Base-by-base conservation (phyloP, 768 basidiomycete species). In the Kwoniella dejecticola region DNA sequence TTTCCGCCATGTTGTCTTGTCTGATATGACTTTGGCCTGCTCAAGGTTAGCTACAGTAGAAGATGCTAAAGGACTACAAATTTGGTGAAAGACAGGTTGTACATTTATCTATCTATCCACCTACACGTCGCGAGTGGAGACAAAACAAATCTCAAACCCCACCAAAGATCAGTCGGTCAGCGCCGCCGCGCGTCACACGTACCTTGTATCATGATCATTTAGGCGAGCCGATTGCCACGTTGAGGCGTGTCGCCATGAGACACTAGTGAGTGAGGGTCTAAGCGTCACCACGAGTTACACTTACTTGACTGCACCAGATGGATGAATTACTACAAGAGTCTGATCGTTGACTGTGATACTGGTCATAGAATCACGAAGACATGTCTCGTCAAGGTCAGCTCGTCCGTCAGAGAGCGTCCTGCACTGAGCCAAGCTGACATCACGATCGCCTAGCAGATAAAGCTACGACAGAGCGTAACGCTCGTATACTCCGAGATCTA, bases 401-500 rank as follows among this genome's bases (percentile, higher is more conserved):
- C n/a, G n/a, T 12, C 11, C 3, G 30, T 11, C 23, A 27, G 3
- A 12, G 19, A 33, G 3, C 33, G 42, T 17, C 15, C 2, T 52
- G 6, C 44, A 45, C 19, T 19, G 40, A 33, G 42, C 4, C 36
- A 38, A 54, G 33, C 54, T 55, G 57, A 60, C 58, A 8, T 42
- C 19, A 12, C 19, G 41, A 8, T 44, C 10, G 48, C 44, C 8
- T 8, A 44, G 6, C 54, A 81, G 92, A 95, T 82, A 92, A 89
- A 74, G 85, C 88, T 0, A 92, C 88, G 0, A 89, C 88, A 3
- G 93, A 95, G 61, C 81, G 85, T 60, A 85, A 91, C 75, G 82
- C 91, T 19, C 84, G 84, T 57, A 88, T 85, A 4, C 85, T 99
- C 12, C 83, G 92, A 46, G 95, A 91, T 69, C 83, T 97, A 29